Conservation (phyloP, 1,139 yeast species). For the Taphrina wiesneri region DNA sequence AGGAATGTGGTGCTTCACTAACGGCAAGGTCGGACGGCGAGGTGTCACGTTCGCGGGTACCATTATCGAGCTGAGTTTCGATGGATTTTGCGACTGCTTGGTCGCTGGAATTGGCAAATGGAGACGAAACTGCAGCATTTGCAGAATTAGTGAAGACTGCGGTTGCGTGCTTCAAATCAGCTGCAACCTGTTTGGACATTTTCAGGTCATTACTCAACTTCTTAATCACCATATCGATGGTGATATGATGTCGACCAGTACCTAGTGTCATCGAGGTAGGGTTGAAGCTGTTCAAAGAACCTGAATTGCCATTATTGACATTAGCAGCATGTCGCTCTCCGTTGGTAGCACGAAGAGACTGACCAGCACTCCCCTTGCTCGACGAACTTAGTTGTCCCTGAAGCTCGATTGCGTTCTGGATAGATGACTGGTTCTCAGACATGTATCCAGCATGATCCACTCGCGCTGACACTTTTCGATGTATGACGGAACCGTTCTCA, state of each 20-base stretch:
- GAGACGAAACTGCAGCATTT: background rate
- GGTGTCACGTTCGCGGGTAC: background rate
- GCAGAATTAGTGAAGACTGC: background rate
- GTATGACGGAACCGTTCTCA: constrained; percentile 39
- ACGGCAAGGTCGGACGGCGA: background rate
- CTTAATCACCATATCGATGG: constrained; percentile 31
- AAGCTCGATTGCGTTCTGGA: background rate
- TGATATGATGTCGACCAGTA: constrained; percentile 26
- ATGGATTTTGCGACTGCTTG: background rate
- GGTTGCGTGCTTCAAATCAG: constrained; percentile 35
- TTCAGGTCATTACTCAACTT: constrained; percentile 30
- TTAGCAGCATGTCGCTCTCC: background rate
- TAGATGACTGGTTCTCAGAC: constrained; percentile 16
- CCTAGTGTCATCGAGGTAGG: background rate
- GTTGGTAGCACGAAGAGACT: background rate
- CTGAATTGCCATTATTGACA: background rate
- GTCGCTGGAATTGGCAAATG: background rate
- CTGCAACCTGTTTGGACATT: constrained; percentile 31
- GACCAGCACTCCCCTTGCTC: constrained; percentile 3
- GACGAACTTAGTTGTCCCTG: constrained; percentile 1
- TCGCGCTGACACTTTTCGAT: constrained; percentile 40
- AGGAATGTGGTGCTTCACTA: background rate
- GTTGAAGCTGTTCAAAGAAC: background rate
- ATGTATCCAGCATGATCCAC: constrained; percentile 39
- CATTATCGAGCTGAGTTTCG: background rate